A percentile compares a stretch with the other conserved stretches of the same genome.
phyloP scores from a whole-genome alignment of 2,329 filamentous ascomycete species.

The Colletotrichum trifolii region DNA sequence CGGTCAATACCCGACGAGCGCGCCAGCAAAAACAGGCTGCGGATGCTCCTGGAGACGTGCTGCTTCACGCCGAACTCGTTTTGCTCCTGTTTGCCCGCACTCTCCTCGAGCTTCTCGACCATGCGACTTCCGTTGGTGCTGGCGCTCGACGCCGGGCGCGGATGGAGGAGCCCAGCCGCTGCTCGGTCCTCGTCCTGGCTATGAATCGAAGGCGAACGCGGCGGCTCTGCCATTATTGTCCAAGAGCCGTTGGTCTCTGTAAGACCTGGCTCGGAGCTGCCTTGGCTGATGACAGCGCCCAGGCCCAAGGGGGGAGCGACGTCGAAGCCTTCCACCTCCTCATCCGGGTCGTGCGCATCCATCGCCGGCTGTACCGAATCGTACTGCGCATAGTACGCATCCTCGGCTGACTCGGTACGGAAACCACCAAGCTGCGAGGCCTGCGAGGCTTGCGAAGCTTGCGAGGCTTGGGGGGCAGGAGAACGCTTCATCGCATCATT shows the following conservation, averaged over 20 bases:
- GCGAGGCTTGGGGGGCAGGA: conserved; percentile 62
- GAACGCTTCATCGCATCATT: conserved; percentile 64
- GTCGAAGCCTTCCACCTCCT: conserved; percentile 59
- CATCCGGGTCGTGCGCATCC: conserved; percentile 84
- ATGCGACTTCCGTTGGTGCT: conserved; percentile 66
- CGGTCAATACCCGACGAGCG: conserved; percentile 77
- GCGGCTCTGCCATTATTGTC: conserved; percentile 55
- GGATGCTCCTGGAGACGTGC: conserved; percentile 81
- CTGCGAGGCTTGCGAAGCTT: conserved; percentile 41
- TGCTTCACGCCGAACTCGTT: conserved; percentile 81
- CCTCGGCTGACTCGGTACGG: conserved; percentile 61
- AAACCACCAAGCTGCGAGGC: conserved; percentile 41
- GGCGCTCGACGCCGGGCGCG: conserved; percentile 69
- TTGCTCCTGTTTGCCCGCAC: conserved; percentile 67
- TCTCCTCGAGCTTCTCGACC: conserved; percentile 71
- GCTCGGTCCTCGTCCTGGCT: conserved; percentile 49
- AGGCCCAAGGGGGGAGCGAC: conserved; percentile 47
- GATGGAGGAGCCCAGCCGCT: conserved; percentile 57
- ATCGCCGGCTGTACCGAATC: conserved; percentile 82
- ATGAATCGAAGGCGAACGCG: conserved; percentile 49
- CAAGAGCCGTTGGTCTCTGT: conserved; percentile 54
- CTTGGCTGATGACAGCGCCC: conserved; percentile 37
- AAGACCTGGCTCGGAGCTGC: conserved; percentile 41
- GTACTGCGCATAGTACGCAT: conserved; percentile 82
- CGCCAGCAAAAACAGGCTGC: conserved; percentile 79